Evolutionary conservation across 441 rosid genomes (phyloP).

Genomic region (Pelargonium australe): DNA sequence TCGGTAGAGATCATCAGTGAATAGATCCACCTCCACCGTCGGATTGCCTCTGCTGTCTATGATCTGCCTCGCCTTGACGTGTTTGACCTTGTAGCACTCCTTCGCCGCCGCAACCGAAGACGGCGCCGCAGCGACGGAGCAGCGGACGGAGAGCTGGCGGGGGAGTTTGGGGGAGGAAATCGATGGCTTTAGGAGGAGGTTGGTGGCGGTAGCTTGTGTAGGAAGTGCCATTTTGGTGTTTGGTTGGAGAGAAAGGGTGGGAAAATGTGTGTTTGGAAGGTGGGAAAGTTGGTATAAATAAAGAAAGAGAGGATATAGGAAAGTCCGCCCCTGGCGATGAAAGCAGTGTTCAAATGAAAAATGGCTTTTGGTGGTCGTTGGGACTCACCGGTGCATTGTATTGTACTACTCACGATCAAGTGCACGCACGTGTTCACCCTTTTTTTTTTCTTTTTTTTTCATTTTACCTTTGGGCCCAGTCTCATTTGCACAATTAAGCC

Average conservation of each 20-base stretch:
- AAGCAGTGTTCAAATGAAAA: constrained; percentile 11
- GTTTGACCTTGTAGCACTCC: constrained; percentile 51
- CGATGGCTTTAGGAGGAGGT: constrained; percentile 13
- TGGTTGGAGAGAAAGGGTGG: constrained; percentile 9
- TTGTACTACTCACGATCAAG: too few relatives aligned
- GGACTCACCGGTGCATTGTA: too few relatives aligned
- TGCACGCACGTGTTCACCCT: too few relatives aligned
- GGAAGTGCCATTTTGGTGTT: constrained; percentile 33
- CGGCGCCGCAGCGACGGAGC: constrained; percentile 43
- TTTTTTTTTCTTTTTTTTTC: too few relatives aligned
- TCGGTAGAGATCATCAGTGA: constrained; percentile 65
- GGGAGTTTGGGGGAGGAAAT: constrained; percentile 23
- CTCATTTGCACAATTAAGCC: too few relatives aligned
- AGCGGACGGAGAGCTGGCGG: constrained; percentile 38
- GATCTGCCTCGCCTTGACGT: constrained; percentile 87
- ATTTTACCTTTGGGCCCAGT: too few relatives aligned
- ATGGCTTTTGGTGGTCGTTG: too few relatives aligned
- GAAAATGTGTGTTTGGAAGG: too few relatives aligned
- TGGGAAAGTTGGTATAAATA: not conserved
- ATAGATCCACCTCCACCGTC: constrained; percentile 85
- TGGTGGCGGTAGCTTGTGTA: constrained; percentile 12
- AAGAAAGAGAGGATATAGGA: constrained; percentile 16
- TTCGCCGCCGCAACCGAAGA: constrained; percentile 17
- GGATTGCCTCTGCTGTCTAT: constrained; percentile 95
- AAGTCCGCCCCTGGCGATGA: constrained; percentile 45